These are phyloP conservation scores for Candida morakotiae DNA, from an alignment of 805 yeast genomes.

Conservation along the genomic window DNA sequence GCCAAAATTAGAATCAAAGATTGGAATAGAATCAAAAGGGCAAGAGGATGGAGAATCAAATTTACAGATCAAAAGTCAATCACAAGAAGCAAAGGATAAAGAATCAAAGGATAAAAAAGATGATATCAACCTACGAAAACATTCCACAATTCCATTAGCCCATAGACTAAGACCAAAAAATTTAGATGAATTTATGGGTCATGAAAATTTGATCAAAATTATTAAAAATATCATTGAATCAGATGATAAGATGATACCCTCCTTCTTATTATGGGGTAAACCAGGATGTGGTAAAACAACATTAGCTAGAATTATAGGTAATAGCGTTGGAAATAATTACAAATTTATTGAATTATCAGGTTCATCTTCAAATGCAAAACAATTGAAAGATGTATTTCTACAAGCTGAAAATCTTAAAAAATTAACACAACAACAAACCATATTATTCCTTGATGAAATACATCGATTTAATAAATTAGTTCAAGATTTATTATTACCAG, in stretches of 20 bases:
- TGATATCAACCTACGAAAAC: slow-evolving; percentile 13
- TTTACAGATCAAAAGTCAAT: background rate
- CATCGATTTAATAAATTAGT: slow-evolving; percentile 42
- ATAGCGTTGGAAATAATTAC: slow-evolving; percentile 20
- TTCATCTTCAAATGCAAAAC: slow-evolving; percentile 33
- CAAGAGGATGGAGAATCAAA: slow-evolving; percentile 8
- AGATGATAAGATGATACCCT: slow-evolving; percentile 33
- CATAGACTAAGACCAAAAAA: slow-evolving; percentile 37
- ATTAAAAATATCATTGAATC: slow-evolving; percentile 31
- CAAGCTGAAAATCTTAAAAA: slow-evolving; percentile 33
- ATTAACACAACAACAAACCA: slow-evolving; percentile 37
- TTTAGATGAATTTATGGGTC: slow-evolving; percentile 38
- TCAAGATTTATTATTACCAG: slow-evolving; percentile 40
- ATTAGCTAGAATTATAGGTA: slow-evolving; percentile 36
- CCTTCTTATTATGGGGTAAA: slow-evolving; percentile 41
- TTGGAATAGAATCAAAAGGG: slow-evolving; percentile 30
- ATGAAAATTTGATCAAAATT: slow-evolving; percentile 35
- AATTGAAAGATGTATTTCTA: slow-evolving; percentile 30
- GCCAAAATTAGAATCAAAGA: slow-evolving; percentile 16
- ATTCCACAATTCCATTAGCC: slow-evolving; percentile 31
- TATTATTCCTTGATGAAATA: slow-evolving; percentile 40
- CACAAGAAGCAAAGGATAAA: background rate
- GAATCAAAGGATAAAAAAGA: slow-evolving; percentile 7
- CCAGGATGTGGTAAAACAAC: slow-evolving; percentile 46
- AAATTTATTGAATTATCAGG: slow-evolving; percentile 39